phyloP scores from a whole-genome alignment of 768 basidiomycete genomes.

The Tricholoma matsutake region DNA sequence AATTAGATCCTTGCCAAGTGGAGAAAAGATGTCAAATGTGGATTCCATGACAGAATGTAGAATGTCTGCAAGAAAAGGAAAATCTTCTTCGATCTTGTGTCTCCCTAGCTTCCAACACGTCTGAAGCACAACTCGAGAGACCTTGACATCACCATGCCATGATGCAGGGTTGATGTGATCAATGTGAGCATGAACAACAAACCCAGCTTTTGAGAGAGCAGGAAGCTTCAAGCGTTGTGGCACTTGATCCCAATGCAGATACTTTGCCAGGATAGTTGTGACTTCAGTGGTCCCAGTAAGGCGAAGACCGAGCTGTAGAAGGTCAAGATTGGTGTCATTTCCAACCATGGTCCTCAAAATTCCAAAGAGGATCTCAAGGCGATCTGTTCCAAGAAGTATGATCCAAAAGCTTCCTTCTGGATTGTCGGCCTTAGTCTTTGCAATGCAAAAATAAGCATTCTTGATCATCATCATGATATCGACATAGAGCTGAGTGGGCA shows the following conservation, averaged over 20 bases:
- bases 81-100: constrained; percentile 19
- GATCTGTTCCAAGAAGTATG: constrained; percentile 28
- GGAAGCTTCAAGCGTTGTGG: constrained; percentile 33
- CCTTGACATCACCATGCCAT: constrained; percentile 29
- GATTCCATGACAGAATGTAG: neutral
- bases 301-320: constrained; percentile 23
- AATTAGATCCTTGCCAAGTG: constrained; percentile 7
- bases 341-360: constrained; percentile 15
- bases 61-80: constrained; percentile 19
- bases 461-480: constrained; percentile 38
- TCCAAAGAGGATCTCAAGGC: constrained; percentile 33
- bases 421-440: neutral
- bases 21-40: constrained; percentile 10
- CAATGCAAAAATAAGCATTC: constrained; percentile 36
- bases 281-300: constrained; percentile 30
- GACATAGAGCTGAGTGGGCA: constrained; percentile 18
- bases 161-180: constrained; percentile 37
- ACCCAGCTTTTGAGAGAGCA: constrained; percentile 19
- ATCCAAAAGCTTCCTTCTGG: too few relatives aligned
- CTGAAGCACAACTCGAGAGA: constrained; percentile 22
- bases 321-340: constrained; percentile 28
- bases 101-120: constrained; percentile 31
- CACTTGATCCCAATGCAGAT: constrained; percentile 1
- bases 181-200: constrained; percentile 16
- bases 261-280: neutral